Percentiles rank a stretch among this genome's conserved stretches.
phyloP scores from a whole-genome alignment of 2,329 filamentous ascomycete species.

The Beauveria caledonica region DNA sequence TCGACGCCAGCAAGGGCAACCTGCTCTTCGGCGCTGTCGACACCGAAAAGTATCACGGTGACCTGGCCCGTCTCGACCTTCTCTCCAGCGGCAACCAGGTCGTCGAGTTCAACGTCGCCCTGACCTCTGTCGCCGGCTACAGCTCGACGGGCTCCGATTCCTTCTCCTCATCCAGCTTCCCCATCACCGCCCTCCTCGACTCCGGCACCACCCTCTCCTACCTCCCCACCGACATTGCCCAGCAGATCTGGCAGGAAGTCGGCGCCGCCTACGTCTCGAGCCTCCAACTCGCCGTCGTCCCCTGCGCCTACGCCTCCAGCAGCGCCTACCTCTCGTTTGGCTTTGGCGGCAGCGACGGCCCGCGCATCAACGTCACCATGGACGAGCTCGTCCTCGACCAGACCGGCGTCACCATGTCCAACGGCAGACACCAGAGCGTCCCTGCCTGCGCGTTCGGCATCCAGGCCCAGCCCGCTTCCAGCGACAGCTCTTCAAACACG shows the following conservation, averaged over 20 bases:
- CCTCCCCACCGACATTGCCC: conserved; percentile 53
- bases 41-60: conserved; percentile 61
- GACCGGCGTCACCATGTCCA: conserved; percentile 17
- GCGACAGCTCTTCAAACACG: conserved; percentile 15
- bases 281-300: conserved; percentile 35
- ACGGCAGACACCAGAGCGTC: conserved; percentile 21
- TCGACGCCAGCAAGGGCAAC: conserved; percentile 54
- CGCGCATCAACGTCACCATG: conserved; percentile 44
- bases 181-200: conserved; percentile 60
- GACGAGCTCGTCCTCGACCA: conserved; percentile 47
- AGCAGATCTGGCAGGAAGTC: conserved; percentile 45
- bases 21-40: conserved; percentile 79
- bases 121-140: conserved; percentile 39
- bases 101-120: conserved; percentile 38
- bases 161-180: conserved; percentile 33
- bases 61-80: conserved; percentile 54
- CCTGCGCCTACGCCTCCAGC: conserved; percentile 39
- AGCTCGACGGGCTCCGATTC: conserved; percentile 42
- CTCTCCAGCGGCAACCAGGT: conserved; percentile 31
- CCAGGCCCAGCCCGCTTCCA: conserved; percentile 34
- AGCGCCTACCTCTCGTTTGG: conserved; percentile 45
- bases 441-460: conserved; percentile 49
- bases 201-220: conserved; percentile 68
- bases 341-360: conserved; percentile 40
- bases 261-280: conserved; percentile 38